These are phyloP conservation scores for Psilocybe tampanensis DNA, from an alignment of 768 basidiomycete genomes.

Conservation along the genomic window DNA sequence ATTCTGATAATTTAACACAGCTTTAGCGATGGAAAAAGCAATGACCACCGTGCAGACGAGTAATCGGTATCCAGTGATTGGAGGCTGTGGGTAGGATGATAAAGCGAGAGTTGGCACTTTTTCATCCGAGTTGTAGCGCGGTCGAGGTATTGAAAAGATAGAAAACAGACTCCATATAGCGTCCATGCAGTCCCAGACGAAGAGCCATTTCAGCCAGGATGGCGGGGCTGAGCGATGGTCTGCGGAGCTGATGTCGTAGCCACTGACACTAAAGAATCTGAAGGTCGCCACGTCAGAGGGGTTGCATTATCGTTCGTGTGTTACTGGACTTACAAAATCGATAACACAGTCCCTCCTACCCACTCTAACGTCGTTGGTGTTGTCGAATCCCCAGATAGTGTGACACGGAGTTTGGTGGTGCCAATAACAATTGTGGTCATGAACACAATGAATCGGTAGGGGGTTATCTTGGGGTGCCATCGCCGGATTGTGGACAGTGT, in stretches of 20 bases:
- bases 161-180: background rate
- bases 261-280: background rate
- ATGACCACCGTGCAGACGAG: background rate
- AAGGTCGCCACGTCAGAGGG: background rate
- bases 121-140: background rate
- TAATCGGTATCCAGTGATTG: background rate
- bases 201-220: background rate
- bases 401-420: background rate
- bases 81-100: background rate
- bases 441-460: background rate
- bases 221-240: background rate
- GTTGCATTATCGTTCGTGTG: background rate
- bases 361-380: conserved; percentile 1
- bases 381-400: background rate
- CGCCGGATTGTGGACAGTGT: too few relatives aligned
- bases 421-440: background rate
- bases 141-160: background rate
- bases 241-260: background rate
- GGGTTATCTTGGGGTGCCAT: background rate
- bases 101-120: too few relatives aligned
- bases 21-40: background rate
- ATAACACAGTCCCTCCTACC: background rate
- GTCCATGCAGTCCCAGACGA: background rate
- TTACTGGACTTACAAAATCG: background rate
- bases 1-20: background rate